Percentiles rank a stretch among this genome's conserved stretches.
These are phyloP conservation scores for Solanum sparsipilum DNA, from an alignment of 257 asterid species.

Conservation along the genomic window DNA sequence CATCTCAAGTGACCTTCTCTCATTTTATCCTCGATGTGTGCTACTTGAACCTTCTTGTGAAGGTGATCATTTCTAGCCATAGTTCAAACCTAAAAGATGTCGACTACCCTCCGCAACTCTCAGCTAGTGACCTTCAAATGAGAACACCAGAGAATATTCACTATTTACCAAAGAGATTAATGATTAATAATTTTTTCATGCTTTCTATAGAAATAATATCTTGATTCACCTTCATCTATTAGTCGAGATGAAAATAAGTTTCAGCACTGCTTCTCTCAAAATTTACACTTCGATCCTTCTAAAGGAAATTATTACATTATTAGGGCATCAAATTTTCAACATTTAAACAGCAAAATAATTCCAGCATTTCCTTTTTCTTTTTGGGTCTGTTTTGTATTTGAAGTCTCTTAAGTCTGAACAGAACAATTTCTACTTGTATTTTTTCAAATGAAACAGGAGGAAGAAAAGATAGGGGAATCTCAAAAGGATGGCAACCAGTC, in stretches of 20 bases:
- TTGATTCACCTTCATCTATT: background rate
- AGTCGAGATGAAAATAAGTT: background rate
- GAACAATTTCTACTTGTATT: background rate
- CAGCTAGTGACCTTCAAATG: background rate
- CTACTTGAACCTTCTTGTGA: background rate
- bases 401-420: background rate
- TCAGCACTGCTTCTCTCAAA: background rate
- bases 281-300: background rate
- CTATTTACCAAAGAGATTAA: background rate
- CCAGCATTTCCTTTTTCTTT: background rate
- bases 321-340: background rate
- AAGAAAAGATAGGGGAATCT: background rate
- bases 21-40: background rate
- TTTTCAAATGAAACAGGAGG: background rate
- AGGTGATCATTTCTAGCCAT: background rate
- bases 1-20: background rate
- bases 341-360: background rate
- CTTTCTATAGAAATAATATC: background rate
- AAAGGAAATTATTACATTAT: background rate
- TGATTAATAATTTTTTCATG: background rate
- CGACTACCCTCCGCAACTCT: background rate
- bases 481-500: background rate
- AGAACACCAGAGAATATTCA: background rate
- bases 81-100: background rate
- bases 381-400: background rate